A percentile compares a stretch with the other conserved stretches of the same genome.
phyloP scores from a whole-genome alignment of 345 rosid genomes.

The Anacardium occidentale region DNA sequence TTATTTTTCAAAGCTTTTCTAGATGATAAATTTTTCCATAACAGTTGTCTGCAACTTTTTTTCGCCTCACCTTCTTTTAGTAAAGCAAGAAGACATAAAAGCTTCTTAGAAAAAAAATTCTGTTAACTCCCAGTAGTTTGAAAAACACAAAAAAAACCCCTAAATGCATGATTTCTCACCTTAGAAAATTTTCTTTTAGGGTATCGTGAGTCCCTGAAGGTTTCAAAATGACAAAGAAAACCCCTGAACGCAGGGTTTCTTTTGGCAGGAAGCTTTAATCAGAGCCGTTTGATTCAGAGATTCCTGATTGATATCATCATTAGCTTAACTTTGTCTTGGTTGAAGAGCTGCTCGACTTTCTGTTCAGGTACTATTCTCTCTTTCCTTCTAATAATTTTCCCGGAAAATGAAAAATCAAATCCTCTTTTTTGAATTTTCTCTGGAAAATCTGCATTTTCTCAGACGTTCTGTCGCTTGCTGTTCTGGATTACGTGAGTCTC shows the following conservation, averaged over 20 bases:
- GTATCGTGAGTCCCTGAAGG: too few relatives aligned
- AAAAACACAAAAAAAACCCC: too few relatives aligned
- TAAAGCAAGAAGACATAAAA: too few relatives aligned
- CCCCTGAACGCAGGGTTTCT: neutral
- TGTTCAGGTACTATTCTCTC: conserved; percentile 18
- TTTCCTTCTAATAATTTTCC: neutral
- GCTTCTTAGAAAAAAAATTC: too few relatives aligned
- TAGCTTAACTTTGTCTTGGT: conserved; percentile 11
- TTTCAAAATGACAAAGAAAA: too few relatives aligned
- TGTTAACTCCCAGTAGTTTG: too few relatives aligned
- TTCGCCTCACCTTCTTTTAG: too few relatives aligned
- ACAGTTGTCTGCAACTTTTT: too few relatives aligned
- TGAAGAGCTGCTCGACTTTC: conserved; percentile 24
- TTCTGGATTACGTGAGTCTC: conserved; percentile 11
- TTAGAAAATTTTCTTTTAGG: too few relatives aligned
- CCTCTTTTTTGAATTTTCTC: conserved; percentile 7
- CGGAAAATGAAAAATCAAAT: conserved; percentile 1
- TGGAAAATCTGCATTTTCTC: conserved; percentile 26
- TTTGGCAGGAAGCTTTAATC: conserved; percentile 7
- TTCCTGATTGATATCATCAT: conserved; percentile 12
- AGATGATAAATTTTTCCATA: too few relatives aligned
- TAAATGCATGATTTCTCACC: too few relatives aligned
- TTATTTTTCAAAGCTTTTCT: too few relatives aligned
- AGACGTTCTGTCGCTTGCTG: conserved; percentile 39
- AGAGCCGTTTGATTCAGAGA: conserved; percentile 23